phyloP scores from a whole-genome alignment of 1,139 yeast species.

The Hansenula lynferdii region DNA sequence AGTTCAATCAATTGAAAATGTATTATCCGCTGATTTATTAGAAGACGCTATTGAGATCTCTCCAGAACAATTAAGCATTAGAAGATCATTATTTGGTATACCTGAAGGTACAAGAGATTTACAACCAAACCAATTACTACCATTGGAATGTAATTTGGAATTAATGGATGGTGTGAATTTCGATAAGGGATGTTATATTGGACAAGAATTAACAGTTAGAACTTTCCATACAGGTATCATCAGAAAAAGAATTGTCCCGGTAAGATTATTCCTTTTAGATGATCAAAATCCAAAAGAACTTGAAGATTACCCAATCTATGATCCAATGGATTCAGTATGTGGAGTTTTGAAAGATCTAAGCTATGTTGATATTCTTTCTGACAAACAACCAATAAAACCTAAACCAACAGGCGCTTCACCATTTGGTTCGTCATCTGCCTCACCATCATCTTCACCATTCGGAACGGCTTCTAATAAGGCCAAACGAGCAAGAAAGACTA shows the following conservation, averaged over 20 bases:
- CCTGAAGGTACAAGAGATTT: constrained; percentile 54
- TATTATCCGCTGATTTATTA: constrained; percentile 24
- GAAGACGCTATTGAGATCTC: constrained; percentile 16
- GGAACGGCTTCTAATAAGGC: constrained; percentile 25
- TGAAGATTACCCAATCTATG: constrained; percentile 9
- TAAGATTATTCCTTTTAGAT: constrained; percentile 36
- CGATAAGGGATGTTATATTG: constrained; percentile 92
- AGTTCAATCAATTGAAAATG: constrained; percentile 25
- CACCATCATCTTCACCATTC: constrained; percentile 29
- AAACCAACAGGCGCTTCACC: neutral
- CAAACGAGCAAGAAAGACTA: constrained; percentile 27
- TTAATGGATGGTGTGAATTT: constrained; percentile 77
- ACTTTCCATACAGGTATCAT: constrained; percentile 81
- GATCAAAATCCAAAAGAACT: constrained; percentile 22
- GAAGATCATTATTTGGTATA: constrained; percentile 58
- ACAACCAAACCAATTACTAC: constrained; percentile 50
- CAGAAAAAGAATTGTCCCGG: constrained; percentile 77
- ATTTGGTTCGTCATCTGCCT: constrained; percentile 1
- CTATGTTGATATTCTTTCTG: constrained; percentile 14
- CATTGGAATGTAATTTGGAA: constrained; percentile 84
- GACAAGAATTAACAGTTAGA: constrained; percentile 91
- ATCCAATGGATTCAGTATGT: constrained; percentile 20
- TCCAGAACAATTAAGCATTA: constrained; percentile 32
- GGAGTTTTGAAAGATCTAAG: constrained; percentile 13
- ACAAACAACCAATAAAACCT: constrained; percentile 3